Evolutionary conservation across 345 rosid genomes (phyloP).

Genomic region (Pistacia integerrima): DNA sequence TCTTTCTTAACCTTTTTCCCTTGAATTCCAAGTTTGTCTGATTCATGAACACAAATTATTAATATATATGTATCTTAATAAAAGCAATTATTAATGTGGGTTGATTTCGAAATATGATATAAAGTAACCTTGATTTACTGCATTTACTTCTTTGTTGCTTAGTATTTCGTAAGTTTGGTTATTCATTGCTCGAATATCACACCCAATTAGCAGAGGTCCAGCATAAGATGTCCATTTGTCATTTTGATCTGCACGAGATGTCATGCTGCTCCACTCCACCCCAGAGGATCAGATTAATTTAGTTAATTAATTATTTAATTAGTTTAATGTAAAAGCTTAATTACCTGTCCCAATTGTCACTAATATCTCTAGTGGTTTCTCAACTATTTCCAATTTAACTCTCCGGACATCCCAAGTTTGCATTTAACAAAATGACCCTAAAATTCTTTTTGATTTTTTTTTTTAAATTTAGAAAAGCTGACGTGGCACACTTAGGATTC

Average conservation of each 20-base stretch:
- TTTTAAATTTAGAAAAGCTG: too few species aligned
- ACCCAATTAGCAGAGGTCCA: slow-evolving; percentile 57
- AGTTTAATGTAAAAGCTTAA: neutral
- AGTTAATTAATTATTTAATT: too few species aligned
- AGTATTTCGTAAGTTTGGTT: slow-evolving; percentile 36
- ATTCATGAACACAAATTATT: neutral
- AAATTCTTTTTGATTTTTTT: too few species aligned
- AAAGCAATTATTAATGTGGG: too few species aligned
- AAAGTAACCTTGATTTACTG: slow-evolving; percentile 59
- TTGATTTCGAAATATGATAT: neutral
- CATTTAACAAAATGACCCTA: too few species aligned
- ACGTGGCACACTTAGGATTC: too few species aligned
- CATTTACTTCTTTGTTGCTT: slow-evolving; percentile 56
- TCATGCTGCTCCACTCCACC: slow-evolving; percentile 38
- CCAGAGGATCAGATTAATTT: neutral
- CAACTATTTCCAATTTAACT: slow-evolving; percentile 56
- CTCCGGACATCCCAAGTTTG: too few species aligned
- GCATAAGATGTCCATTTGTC: slow-evolving; percentile 69
- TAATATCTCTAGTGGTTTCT: slow-evolving; percentile 64
- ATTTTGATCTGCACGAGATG: slow-evolving; percentile 48
- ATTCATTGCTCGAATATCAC: slow-evolving; percentile 51
- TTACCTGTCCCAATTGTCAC: slow-evolving; percentile 53
- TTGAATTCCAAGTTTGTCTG: slow-evolving; percentile 63
- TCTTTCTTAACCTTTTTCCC: slow-evolving; percentile 55
- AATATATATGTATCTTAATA: too few species aligned